Evolutionary conservation across 2,329 filamentous ascomycete species (phyloP), one percentile per base, ranked within the genome.

Genomic region (Pezicula carpinea): DNA sequence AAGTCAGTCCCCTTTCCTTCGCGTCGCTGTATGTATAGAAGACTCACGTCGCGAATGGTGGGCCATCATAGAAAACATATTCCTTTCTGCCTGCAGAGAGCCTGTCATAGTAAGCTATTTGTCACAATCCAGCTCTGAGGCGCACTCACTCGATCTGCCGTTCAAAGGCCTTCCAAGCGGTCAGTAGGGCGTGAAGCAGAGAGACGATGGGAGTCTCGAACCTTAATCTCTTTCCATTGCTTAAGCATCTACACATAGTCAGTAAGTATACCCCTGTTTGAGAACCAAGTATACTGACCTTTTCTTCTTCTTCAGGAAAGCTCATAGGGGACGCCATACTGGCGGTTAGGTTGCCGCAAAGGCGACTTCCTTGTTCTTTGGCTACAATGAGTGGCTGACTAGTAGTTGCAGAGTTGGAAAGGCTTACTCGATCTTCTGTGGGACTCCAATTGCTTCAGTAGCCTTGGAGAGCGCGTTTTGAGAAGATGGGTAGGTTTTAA

Each of bases 51-150:
- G 83, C 84, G 64, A 89, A 89, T 5, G 86, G 85, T 48, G 85
- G 86, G 10, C 88, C 88, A 76, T 92, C 88, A 73, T 96, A 97
- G 72, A 99, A 99, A 47, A 90, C 95, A 66, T 96, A 99, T 45
- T 83, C 86, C 54, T 87, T 81, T 53, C 84, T 82, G 55, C 43
- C 17, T 39, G 35, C 14, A 61, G 46, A 40, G 26, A 40, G 54
- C 52, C 39, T 43, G 15, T n/a, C n/a, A 43, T 7, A 36, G 34
- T 51, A 42, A 45, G 38, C 15, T 26, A 35, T 14, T 19, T 5
- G 32, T 29, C 31, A 23, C 11, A 22, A 34, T 13, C 6, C 5
- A 17, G 18, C 15, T 31, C 47, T 26, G 6, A 15, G 18, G 11
- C 31, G 6, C 43, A 32, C 23, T 36, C 6, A 38, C 32, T 23